These are phyloP conservation scores for Diutina catenulata DNA, from an alignment of 1,139 yeast genomes.

Conservation along the genomic window DNA sequence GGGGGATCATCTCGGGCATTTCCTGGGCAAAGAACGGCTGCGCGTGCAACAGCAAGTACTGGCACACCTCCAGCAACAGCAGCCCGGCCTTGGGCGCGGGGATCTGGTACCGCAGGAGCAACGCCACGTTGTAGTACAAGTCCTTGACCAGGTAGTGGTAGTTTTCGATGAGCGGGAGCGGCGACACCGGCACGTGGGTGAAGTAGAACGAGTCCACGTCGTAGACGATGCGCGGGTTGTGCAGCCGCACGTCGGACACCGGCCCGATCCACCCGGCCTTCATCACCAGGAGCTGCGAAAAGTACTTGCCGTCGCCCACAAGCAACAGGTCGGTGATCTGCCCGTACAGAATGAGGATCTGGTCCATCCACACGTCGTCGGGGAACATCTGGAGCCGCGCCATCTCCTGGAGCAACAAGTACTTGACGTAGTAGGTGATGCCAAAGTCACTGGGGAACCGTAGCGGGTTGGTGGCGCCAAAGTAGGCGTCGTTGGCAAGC, in stretches of 20 bases:
- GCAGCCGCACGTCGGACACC: background rate
- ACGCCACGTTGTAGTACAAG: constrained; percentile 2
- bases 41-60: background rate
- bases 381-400: background rate
- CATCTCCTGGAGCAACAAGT: background rate
- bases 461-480: background rate
- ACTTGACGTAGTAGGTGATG: background rate
- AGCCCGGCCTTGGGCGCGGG: background rate
- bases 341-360: background rate
- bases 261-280: constrained; percentile 1
- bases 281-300: constrained; percentile 1
- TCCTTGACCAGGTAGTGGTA: constrained; percentile 4
- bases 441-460: constrained; percentile 4
- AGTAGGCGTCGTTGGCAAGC: background rate
- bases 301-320: background rate
- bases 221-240: background rate
- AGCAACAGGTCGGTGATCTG: background rate
- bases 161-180: background rate
- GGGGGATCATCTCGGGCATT: background rate
- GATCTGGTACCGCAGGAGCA: background rate
- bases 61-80: constrained; percentile 2
- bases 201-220: background rate
- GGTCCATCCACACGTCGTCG: constrained; percentile 1
- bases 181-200: background rate
- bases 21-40: constrained; percentile 1